Evolutionary conservation across 352 stramenopile genomes (phyloP).

Genomic region (Phytopythium oedochilum): DNA sequence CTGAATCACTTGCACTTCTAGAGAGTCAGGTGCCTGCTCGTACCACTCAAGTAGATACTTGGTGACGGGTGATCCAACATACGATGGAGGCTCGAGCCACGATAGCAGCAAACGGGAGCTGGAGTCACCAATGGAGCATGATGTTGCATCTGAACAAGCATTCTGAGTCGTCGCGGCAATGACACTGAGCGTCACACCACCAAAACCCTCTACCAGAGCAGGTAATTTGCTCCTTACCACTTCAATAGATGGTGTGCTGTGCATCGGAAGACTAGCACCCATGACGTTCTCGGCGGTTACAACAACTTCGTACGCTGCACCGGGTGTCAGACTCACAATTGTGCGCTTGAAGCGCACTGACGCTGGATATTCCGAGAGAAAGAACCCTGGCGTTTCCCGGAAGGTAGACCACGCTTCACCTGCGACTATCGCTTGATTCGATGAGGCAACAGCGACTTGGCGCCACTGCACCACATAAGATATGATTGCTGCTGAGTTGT

Average conservation of each 20-base stretch:
- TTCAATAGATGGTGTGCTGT: conserved; percentile 45
- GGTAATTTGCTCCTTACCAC: conserved; percentile 51
- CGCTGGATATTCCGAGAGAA: conserved; percentile 33
- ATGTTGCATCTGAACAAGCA: background rate
- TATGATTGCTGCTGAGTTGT: conserved; percentile 81
- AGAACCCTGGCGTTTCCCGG: conserved; percentile 36
- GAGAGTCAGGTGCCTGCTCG: conserved; percentile 24
- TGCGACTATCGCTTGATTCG: background rate
- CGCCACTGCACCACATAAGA: conserved; percentile 89
- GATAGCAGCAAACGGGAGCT: conserved; percentile 35
- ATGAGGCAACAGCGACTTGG: background rate
- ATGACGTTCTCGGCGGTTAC: conserved; percentile 77
- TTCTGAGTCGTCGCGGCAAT: conserved; percentile 22
- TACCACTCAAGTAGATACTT: conserved; percentile 82
- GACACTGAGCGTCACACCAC: conserved; percentile 52
- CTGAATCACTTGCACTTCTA: conserved; percentile 70
- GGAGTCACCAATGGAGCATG: conserved; percentile 32
- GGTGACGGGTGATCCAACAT: conserved; percentile 40
- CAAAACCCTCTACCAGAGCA: conserved; percentile 35
- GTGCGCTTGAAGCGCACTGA: conserved; percentile 74
- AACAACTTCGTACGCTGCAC: conserved; percentile 39
- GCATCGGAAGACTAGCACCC: conserved; percentile 31
- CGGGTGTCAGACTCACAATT: conserved; percentile 36
- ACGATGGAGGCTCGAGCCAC: conserved; percentile 39
- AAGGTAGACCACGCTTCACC: conserved; percentile 15